These are phyloP conservation scores for Wallacemonas rigidus DNA, from an alignment of 208 protist species.

Conservation along the genomic window DNA sequence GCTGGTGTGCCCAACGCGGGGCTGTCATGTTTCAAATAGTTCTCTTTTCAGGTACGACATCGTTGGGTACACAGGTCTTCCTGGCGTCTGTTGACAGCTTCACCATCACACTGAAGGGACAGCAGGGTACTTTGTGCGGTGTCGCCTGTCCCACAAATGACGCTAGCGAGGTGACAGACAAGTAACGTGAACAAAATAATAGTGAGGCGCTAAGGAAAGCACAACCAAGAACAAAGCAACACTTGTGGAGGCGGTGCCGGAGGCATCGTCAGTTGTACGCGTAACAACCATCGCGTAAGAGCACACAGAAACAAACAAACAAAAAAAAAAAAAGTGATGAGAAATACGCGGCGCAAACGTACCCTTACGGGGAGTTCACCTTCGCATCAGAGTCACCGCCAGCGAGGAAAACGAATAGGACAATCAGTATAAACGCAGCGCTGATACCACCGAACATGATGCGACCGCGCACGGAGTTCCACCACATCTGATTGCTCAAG, in stretches of 20 bases:
- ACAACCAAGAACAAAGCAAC: background rate
- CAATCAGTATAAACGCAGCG: slow-evolving; percentile 66
- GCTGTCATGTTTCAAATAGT: too few relatives aligned
- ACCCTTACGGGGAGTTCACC: slow-evolving; percentile 6
- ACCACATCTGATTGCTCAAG: slow-evolving; percentile 86
- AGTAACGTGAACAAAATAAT: background rate
- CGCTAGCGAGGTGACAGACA: background rate
- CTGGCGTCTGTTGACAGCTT: too few relatives aligned
- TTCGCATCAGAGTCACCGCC: slow-evolving; percentile 18
- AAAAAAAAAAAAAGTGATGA: slow-evolving; percentile 2
- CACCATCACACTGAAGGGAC: too few relatives aligned
- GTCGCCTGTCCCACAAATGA: too few relatives aligned
- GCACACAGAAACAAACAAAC: slow-evolving; percentile 20
- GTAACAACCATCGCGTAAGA: background rate
- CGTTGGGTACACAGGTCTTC: too few relatives aligned
- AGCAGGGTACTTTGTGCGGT: too few relatives aligned
- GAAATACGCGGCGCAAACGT: background rate
- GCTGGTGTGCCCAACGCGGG: too few relatives aligned
- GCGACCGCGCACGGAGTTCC: slow-evolving; percentile 81
- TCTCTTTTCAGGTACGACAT: too few relatives aligned
- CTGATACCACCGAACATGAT: slow-evolving; percentile 66
- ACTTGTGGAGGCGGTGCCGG: background rate
- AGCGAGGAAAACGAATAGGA: slow-evolving; percentile 81
- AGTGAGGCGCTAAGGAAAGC: background rate
- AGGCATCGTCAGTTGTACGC: background rate